phyloP scores from a whole-genome alignment of 2,329 filamentous ascomycete genomes.

The Pyricularia grisea region DNA sequence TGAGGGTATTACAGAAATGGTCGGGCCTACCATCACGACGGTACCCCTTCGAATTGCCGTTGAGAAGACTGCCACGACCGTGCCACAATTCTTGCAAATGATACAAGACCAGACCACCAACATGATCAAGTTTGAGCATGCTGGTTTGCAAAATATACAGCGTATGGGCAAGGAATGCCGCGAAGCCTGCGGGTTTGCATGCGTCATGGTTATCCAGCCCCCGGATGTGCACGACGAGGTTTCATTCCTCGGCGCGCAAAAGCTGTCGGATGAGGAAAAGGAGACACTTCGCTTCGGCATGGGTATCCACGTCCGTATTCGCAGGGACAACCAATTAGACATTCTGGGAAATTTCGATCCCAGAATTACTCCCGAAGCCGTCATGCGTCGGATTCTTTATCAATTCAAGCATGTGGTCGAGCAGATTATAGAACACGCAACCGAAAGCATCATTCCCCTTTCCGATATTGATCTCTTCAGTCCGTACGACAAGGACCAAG shows the following conservation, averaged over 20 bases:
- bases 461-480: neutral
- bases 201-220: slow-evolving; percentile 1
- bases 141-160: neutral
- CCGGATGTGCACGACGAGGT: neutral
- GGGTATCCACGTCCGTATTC: neutral
- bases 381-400: neutral
- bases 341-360: neutral
- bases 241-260: neutral
- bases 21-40: slow-evolving; percentile 24
- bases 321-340: neutral
- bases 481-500: neutral
- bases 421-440: neutral
- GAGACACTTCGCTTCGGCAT: neutral
- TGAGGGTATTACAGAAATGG: slow-evolving; percentile 8
- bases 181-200: slow-evolving; percentile 12
- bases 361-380: neutral
- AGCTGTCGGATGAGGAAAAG: neutral
- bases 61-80: slow-evolving; percentile 3
- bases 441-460: neutral
- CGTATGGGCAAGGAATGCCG: slow-evolving; percentile 6
- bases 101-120: slow-evolving; percentile 1
- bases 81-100: neutral
- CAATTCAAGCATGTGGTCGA: neutral
- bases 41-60: slow-evolving; percentile 20
- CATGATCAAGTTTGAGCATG: slow-evolving; percentile 2